Evolutionary conservation across 352 stramenopile genomes (phyloP), one percentile per base, ranked within the genome.

Genomic region (Lagenidium giganteum): DNA sequence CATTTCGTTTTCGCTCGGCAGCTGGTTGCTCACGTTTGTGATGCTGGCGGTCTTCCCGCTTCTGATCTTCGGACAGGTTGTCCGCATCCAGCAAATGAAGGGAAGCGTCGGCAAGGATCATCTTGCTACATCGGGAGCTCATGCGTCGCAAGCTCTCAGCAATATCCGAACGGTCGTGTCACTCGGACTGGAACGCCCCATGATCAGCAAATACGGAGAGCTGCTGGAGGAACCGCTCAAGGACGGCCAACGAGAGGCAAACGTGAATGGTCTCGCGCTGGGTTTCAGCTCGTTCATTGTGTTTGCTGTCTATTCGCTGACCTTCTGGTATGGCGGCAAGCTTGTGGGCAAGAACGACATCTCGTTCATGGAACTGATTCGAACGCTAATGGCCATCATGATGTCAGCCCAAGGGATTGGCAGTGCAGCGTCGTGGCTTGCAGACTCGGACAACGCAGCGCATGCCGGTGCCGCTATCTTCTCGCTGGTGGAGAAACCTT

Each of bases 281-380:
- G 95, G 47, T 37, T 96, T 43, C 45, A 93, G n/a, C 71, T 94
- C 57, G 14, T 59, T 59, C 17, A 50, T 57, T 20, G 51, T 61
- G 27, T 49, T 67, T 23, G 58, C 58, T 9, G 29, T 45, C 6
- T 67, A 75, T 32, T 45, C 61, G 13, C 42, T 79, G 22, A 57
- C 67, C 5, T 79, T 79, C 47, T 62, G 0, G 31, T 28, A 51
- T 18, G 50, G 50, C 36, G 50, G 50, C 0, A 46, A n/a, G 33
- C 42, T 64, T 13, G 77, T 85, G 59, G 55, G 61, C 1, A 41
- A 61, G 4, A 50, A 64, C 11, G 49, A 55, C 8, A 61, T 81
- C 13, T 47, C 34, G 13, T 76, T 71, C 32, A 31, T 46, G 18
- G 40, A 70, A 24, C 18, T 69, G 17, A 61, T 69, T 1, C 54